These are phyloP conservation scores for Monsonia emarginata DNA, from an alignment of 441 rosid genomes.

Conservation along the genomic window DNA sequence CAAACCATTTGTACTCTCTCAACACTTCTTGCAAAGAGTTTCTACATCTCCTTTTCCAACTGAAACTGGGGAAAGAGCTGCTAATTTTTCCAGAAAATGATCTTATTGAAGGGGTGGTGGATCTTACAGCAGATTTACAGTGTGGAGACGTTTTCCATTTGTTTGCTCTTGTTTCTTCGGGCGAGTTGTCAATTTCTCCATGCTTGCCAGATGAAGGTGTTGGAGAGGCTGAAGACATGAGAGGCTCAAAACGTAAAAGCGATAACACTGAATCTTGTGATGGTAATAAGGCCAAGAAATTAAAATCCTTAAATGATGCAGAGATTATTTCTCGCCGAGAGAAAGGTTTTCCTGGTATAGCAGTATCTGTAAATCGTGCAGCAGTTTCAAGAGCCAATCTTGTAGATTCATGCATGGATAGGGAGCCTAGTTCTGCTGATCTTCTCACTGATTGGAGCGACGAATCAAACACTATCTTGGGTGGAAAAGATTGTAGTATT, in stretches of 20 bases:
- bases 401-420: constrained; percentile 44
- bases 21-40: constrained; percentile 61
- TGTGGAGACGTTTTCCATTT: constrained; percentile 81
- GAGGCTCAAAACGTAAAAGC: constrained; percentile 65
- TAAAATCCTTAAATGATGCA: constrained; percentile 51
- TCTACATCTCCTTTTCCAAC: constrained; percentile 73
- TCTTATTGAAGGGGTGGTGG: constrained; percentile 42
- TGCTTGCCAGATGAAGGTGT: constrained; percentile 80
- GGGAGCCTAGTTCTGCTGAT: constrained; percentile 25
- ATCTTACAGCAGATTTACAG: constrained; percentile 62
- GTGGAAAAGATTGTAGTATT: constrained; percentile 19
- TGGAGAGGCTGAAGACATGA: constrained; percentile 81
- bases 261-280: constrained; percentile 47
- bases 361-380: constrained; percentile 43
- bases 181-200: constrained; percentile 60
- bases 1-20: constrained; percentile 79
- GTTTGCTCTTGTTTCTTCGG: constrained; percentile 67
- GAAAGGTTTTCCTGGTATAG: constrained; percentile 91
- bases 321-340: constrained; percentile 74
- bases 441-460: constrained; percentile 22
- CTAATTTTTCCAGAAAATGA: constrained; percentile 59
- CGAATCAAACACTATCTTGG: constrained; percentile 21
- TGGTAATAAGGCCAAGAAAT: constrained; percentile 48
- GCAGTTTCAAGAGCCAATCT: constrained; percentile 32
- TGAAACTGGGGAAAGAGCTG: constrained; percentile 75